Percentiles rank a stretch among this genome's conserved stretches.
Evolutionary conservation across 371 early-diverging fungal species (phyloP).

Genomic region (Mucor ambiguus): DNA sequence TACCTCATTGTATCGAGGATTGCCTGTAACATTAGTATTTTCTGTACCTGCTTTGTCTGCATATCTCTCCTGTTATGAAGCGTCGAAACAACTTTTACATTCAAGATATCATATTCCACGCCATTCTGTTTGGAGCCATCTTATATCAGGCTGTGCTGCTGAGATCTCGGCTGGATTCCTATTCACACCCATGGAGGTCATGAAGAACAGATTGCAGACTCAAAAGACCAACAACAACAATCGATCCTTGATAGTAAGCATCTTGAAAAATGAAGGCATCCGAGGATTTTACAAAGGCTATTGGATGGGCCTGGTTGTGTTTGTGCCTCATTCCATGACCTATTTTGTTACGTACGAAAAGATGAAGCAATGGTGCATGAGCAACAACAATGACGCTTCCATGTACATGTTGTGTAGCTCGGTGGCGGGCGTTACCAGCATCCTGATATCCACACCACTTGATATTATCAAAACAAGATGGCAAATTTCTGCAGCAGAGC

Average conservation of each 20-base stretch:
- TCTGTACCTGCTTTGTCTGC: slow-evolving; percentile 76
- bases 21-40: slow-evolving; percentile 71
- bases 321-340: slow-evolving; percentile 62
- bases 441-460: slow-evolving; percentile 63
- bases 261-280: slow-evolving; percentile 58
- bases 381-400: slow-evolving; percentile 30
- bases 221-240: slow-evolving; percentile 23
- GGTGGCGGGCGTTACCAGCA: slow-evolving; percentile 62
- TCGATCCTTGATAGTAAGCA: slow-evolving; percentile 12
- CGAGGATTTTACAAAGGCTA: slow-evolving; percentile 75
- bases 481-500: slow-evolving; percentile 62
- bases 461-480: slow-evolving; percentile 87
- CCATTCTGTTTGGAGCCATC: slow-evolving; percentile 42
- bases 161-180: slow-evolving; percentile 58
- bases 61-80: slow-evolving; percentile 76
- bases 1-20: slow-evolving; percentile 57
- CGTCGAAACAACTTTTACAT: slow-evolving; percentile 51
- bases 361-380: slow-evolving; percentile 53
- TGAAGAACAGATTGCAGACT: slow-evolving; percentile 70
- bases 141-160: slow-evolving; percentile 57
- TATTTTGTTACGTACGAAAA: slow-evolving; percentile 81
- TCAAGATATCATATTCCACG: slow-evolving; percentile 3
- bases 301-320: slow-evolving; percentile 64
- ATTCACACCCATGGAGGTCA: slow-evolving; percentile 84
- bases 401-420: slow-evolving; percentile 64